A percentile compares a stretch with the other conserved stretches of the same genome.
phyloP scores from a whole-genome alignment of 257 asterid species.

The Solanum sparsipilum region DNA sequence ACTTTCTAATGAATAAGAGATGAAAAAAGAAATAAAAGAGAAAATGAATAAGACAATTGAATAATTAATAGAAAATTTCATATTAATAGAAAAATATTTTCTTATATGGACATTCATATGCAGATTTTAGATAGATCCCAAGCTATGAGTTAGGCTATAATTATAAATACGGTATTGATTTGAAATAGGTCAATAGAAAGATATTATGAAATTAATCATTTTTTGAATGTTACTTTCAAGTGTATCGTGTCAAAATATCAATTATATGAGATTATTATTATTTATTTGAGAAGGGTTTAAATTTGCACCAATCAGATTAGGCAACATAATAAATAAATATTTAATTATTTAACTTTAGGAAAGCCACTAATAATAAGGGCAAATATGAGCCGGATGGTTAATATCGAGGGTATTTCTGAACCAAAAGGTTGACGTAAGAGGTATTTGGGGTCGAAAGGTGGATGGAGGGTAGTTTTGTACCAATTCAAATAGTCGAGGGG shows the following conservation, averaged over 20 bases:
- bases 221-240: not conserved
- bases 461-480: not conserved
- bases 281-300: not conserved
- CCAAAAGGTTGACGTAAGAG: not conserved
- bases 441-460: not conserved
- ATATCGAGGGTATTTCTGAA: not conserved
- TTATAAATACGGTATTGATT: not conserved
- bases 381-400: not conserved
- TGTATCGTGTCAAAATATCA: not conserved
- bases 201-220: not conserved
- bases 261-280: too few relatives aligned
- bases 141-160: not conserved
- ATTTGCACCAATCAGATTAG: not conserved
- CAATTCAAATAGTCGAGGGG: not conserved
- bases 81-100: too few relatives aligned
- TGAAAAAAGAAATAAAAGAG: not conserved
- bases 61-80: too few relatives aligned
- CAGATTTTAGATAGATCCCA: too few relatives aligned
- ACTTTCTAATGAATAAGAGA: not conserved
- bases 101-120: not conserved
- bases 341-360: not conserved
- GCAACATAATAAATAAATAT: not conserved
- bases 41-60: not conserved
- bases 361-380: not conserved
- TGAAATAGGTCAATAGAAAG: not conserved